phyloP scores from a whole-genome alignment of 1,284 basidiomycete species.

The Cerrena zonata region DNA sequence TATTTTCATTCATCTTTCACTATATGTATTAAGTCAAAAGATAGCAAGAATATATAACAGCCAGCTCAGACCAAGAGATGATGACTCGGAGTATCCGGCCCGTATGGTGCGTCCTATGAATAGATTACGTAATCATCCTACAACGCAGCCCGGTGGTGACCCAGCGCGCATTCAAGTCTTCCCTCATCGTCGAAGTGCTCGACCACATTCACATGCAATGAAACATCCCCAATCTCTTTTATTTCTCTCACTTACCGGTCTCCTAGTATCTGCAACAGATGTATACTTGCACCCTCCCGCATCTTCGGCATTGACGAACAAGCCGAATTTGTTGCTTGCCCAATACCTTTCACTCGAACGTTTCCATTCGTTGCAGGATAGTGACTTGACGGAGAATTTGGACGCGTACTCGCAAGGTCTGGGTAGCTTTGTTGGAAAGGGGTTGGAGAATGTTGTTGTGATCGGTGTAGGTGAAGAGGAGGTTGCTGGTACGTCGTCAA shows the following conservation, averaged over 20 bases:
- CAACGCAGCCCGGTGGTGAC: no score
- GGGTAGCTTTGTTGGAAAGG: constrained; percentile 50
- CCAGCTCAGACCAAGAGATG: no score
- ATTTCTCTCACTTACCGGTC: neutral
- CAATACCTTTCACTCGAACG: constrained; percentile 65
- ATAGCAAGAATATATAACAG: no score
- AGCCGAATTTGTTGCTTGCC: constrained; percentile 55
- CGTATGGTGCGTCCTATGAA: no score
- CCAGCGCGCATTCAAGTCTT: no score
- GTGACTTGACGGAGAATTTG: constrained; percentile 18
- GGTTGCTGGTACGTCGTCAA: constrained; percentile 42
- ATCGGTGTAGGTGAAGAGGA: constrained; percentile 55
- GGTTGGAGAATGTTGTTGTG: constrained; percentile 44
- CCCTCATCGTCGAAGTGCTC: neutral
- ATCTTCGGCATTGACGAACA: constrained; percentile 26
- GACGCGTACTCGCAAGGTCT: constrained; percentile 17
- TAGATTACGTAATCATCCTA: no score
- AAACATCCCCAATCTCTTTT: neutral
- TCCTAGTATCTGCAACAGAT: constrained; percentile 31
- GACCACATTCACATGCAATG: constrained; percentile 1
- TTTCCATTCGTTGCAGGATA: constrained; percentile 43
- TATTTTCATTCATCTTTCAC: no score
- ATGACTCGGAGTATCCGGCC: no score
- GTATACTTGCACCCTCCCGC: constrained; percentile 47
- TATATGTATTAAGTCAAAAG: no score